These are phyloP conservation scores for Besnoitia besnoiti DNA, from an alignment of 169 alveolate species.

Conservation along the genomic window DNA sequence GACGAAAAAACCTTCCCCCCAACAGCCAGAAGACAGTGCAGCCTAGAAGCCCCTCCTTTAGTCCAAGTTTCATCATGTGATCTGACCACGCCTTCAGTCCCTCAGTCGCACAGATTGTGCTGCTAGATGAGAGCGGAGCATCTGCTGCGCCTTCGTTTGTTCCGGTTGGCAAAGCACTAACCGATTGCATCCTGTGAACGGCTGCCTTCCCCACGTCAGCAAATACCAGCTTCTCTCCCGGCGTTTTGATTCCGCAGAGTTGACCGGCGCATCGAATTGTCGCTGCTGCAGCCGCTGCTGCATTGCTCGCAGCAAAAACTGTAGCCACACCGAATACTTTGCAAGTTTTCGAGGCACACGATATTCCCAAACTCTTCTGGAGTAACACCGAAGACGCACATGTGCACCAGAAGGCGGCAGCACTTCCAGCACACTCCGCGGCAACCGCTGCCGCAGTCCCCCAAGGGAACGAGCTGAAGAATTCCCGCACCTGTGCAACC, in stretches of 20 bases:
- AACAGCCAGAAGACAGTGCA: constrained; percentile 12
- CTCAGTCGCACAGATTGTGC: background rate
- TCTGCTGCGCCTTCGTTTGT: background rate
- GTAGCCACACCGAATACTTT: constrained; percentile 9
- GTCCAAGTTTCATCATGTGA: background rate
- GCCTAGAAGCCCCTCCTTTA: constrained; percentile 10
- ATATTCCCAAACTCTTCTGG: constrained; percentile 3
- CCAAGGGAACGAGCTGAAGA: background rate
- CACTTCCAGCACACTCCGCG: constrained; percentile 19
- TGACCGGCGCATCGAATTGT: background rate
- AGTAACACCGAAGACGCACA: background rate
- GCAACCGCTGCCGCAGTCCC: background rate
- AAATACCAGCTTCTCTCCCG: background rate
- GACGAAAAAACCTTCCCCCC: constrained; percentile 24
- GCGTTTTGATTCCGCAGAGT: background rate
- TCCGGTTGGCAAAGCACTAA: background rate
- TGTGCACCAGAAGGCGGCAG: constrained; percentile 38
- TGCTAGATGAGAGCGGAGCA: background rate
- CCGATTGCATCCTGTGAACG: background rate
- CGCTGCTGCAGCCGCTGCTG: constrained; percentile 20
- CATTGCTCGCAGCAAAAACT: constrained; percentile 19
- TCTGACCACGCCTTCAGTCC: background rate
- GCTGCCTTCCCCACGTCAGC: background rate
- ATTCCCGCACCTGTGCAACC: background rate
- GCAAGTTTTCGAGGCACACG: constrained; percentile 31